Evolutionary conservation across 371 early-diverging fungal genomes (phyloP).

Genomic region (Mucor circinelloides): DNA sequence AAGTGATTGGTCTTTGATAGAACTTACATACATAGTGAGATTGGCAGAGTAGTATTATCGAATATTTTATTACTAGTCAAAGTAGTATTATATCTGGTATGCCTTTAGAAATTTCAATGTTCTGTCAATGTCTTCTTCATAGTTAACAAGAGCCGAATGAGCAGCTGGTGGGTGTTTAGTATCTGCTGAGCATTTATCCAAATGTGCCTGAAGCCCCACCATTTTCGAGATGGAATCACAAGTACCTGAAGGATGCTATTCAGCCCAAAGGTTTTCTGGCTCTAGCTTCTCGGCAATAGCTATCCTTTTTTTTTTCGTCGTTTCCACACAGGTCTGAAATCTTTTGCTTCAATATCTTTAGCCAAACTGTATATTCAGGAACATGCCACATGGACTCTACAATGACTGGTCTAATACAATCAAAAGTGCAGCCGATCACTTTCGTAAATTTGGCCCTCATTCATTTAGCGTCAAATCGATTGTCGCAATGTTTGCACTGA

Average conservation of each 20-base stretch:
- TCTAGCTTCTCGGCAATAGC: neutral
- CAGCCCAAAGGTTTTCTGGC: neutral
- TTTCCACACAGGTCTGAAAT: neutral
- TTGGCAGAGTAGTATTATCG: too few species aligned
- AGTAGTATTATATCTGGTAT: neutral
- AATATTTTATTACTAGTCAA: neutral
- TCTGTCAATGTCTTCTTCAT: neutral
- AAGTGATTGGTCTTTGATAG: too few species aligned
- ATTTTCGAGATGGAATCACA: neutral
- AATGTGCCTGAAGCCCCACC: neutral
- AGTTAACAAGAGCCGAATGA: neutral
- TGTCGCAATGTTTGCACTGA: too few species aligned
- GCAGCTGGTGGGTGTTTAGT: neutral
- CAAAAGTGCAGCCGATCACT: too few species aligned
- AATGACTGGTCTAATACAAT: neutral
- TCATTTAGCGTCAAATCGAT: too few species aligned
- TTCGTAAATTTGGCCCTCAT: too few species aligned
- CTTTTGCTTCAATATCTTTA: neutral
- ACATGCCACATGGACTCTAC: neutral
- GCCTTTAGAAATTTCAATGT: neutral
- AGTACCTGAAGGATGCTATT: neutral
- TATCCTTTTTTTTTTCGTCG: neutral
- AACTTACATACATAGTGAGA: too few species aligned
- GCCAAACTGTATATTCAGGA: neutral
- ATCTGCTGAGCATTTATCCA: neutral